phyloP scores from a whole-genome alignment of 2,329 filamentous ascomycete species.

The Apiospora saccharicola region DNA sequence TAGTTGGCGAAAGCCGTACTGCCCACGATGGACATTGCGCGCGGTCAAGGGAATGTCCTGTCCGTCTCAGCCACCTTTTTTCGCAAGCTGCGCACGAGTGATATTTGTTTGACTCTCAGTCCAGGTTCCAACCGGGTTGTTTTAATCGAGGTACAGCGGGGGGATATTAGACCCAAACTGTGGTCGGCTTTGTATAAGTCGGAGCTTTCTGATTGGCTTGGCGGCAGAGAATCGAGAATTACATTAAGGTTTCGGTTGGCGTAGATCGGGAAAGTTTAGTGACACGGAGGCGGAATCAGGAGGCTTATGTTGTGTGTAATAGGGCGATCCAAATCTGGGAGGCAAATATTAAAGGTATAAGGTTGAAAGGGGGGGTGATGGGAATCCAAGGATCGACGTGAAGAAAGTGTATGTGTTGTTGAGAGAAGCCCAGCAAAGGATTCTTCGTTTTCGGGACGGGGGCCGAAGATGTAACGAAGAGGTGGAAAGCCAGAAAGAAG shows the following conservation, averaged over 20 bases:
- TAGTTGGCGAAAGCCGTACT: slow-evolving; percentile 54
- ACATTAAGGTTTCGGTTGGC: slow-evolving; percentile 10
- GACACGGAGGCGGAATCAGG: background rate
- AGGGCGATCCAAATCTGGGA: background rate
- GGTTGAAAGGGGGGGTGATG: background rate
- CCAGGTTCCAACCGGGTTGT: background rate
- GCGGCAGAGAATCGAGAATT: background rate
- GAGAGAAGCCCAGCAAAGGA: slow-evolving; percentile 1
- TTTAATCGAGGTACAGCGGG: background rate
- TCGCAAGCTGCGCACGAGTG: background rate
- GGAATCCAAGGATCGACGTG: background rate
- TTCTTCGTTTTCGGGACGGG: slow-evolving; percentile 16
- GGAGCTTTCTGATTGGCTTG: background rate
- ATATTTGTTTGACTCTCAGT: background rate
- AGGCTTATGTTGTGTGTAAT: background rate
- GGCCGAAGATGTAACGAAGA: background rate
- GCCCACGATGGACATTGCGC: slow-evolving; percentile 51
- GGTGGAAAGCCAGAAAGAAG: slow-evolving; percentile 1
- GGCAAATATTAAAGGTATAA: background rate
- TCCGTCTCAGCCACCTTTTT: background rate
- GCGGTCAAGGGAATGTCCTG: background rate
- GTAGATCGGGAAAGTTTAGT: background rate
- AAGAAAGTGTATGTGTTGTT: background rate
- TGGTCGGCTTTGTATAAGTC: background rate
- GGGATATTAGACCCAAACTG: background rate